Base-by-base conservation (phyloP, 2,329 filamentous ascomycete species). In the Claviceps paspali region DNA sequence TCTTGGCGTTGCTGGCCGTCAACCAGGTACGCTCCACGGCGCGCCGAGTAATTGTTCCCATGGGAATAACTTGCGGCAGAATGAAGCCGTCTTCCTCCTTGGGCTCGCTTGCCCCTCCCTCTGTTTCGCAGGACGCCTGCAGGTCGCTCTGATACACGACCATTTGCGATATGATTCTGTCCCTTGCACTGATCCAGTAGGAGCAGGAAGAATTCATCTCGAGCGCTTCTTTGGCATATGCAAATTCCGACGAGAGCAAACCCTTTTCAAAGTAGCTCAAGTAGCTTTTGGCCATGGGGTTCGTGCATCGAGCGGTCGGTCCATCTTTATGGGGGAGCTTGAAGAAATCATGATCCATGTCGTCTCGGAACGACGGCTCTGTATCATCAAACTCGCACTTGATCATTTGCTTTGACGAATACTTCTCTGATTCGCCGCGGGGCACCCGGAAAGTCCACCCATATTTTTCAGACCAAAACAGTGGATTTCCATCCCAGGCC, bases 201-300 rank as follows among this genome's bases (percentile, higher is more conserved):
- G 88, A 96, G 54, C 92, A 98, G 0, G 86, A 94, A 0, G 91
- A 86, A 49, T 98, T 98, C 91, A 98, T 98, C 49, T 96, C 82
- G 30, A 98, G 64, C 0, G 92, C 91, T 55, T 94, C 86, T 52
- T 92, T 96, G 0, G 91, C 91, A 50, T 95, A 88, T 0, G 76
- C 56, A 50, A 81, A 96, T 55, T 94, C 81, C 0, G 88, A 96
- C 1, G 84, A 83, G 3, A 98, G 63, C 1, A 72, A 83, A 0
- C 86, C 88, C 26, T 82, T 82, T 50, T 98, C 91, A 50, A 98
- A 96, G 54, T 92, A 95, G 36, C 76, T 58, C 40, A 94, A 64
- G 49, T 96, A 98, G 9, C 82, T 74, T 59, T 98, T 98, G 6
- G 91, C 86, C 54, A 98, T 70, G 0, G 91, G 91, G 44, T 78